Base-by-base conservation (phyloP, 2,329 filamentous ascomycete genomes). In the Aschersonia sp. region DNA sequence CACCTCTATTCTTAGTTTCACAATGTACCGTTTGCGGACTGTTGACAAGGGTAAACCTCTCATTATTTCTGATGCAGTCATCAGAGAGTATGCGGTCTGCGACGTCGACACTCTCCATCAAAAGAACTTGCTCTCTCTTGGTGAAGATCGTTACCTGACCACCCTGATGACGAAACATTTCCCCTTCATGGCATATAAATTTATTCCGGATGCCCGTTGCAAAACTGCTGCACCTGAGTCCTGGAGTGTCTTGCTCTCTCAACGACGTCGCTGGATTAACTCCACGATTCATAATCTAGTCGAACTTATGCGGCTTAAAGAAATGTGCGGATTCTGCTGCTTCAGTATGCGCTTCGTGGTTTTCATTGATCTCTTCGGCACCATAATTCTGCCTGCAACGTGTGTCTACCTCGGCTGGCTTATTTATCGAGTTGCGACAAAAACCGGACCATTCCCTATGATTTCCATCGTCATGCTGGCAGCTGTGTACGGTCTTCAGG, bases 91-190 rank as follows among this genome's bases (percentile, higher is more conserved):
- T 67, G 80, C 83, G 53, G 81, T 94, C 57, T 88, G 85, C 62
- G 75, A 87, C 51, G 85, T 97, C 44, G 92, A 98, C 62, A 98
- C 92, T 0, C 73, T 98, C 37, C 92, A 98, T 73, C 79, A 95
- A 75, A 97, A 97, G 78, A 97, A 97, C 60, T 72, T 97, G 46
- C 67, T 97, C 50, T 86, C 90, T 45, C 81, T 97, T 9, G 90
- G 90, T 68, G 90, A 97, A 67, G 90, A 97, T 84, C 87, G 90
- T 70, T 97, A 86, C 64, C 74, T 98, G 51, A 98, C 92, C 2
- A 98, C 92, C 0, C 72, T 98, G 50, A 97, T 98, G 92, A 95
- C 87, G 51, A 97, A 95, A 69, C 81, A 97, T 68, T 97, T 97
- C 75, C 90, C 92, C 2, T 72, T 72, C 55, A 96, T 96, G 88